These are phyloP conservation scores for Ogataea sp. DNA, from an alignment of 805 yeast species.

Conservation along the genomic window DNA sequence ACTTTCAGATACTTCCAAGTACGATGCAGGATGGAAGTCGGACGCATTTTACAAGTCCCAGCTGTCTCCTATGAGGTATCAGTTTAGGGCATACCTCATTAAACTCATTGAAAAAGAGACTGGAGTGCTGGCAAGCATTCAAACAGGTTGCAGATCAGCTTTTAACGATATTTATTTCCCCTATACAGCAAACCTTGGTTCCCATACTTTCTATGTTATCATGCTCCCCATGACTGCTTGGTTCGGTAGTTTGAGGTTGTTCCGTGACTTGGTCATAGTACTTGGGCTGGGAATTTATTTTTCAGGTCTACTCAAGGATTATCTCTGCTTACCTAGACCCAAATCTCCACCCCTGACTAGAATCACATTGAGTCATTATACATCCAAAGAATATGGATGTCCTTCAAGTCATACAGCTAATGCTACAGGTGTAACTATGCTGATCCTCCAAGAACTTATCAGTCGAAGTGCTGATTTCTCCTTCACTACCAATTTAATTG, in stretches of 20 bases:
- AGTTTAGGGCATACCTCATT: conserved; percentile 42
- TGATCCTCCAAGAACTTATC: conserved; percentile 24
- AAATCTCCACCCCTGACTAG: conserved; percentile 85
- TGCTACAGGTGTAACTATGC: conserved; percentile 72
- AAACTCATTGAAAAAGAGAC: conserved; percentile 63
- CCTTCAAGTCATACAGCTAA: conserved; percentile 95
- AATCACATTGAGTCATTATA: conserved; percentile 84
- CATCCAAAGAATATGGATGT: conserved; percentile 90
- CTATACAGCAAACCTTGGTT: conserved; percentile 81
- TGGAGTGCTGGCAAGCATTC: conserved; percentile 46
- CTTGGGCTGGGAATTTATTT: conserved; percentile 64
- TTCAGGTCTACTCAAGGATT: conserved; percentile 76
- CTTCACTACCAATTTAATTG: conserved; percentile 3
- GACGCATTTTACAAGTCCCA: conserved; percentile 54
- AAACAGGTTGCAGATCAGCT: conserved; percentile 38
- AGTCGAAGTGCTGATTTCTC: conserved; percentile 9
- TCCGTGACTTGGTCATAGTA: conserved; percentile 53
- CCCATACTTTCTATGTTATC: conserved; percentile 89
- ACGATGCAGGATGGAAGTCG: conserved; percentile 72
- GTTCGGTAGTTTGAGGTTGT: conserved; percentile 55
- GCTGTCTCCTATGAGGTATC: conserved; percentile 48
- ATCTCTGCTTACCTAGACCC: conserved; percentile 86
- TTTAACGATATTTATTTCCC: conserved; percentile 69
- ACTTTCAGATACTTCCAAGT: conserved; percentile 15
- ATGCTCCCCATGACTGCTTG: conserved; percentile 81